Evolutionary conservation across 2,329 filamentous ascomycete species (phyloP).

Genomic region (Microcera coccophila): DNA sequence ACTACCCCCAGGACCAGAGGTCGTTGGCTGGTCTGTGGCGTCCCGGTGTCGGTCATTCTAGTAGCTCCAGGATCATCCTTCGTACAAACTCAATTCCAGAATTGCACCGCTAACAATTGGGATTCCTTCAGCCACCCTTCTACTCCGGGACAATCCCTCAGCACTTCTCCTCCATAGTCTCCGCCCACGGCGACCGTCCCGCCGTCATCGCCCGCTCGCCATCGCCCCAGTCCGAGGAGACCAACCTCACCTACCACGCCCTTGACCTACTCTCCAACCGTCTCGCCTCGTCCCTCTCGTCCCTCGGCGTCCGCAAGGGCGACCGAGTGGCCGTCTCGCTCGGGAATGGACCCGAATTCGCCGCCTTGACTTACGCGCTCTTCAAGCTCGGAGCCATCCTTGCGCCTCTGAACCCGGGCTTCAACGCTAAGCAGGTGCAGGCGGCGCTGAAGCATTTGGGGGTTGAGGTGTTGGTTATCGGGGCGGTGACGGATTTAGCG

Average conservation of each 20-base stretch:
- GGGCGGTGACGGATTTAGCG: slow-evolving; percentile 81
- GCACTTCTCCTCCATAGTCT: slow-evolving; percentile 66
- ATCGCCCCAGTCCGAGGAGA: slow-evolving; percentile 50
- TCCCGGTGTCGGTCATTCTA: too few relatives aligned
- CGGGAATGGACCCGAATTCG: slow-evolving; percentile 81
- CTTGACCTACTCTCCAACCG: slow-evolving; percentile 75
- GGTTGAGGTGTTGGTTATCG: slow-evolving; percentile 72
- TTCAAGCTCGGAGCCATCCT: slow-evolving; percentile 94
- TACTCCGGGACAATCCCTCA: slow-evolving; percentile 66
- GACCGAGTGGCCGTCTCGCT: slow-evolving; percentile 82
- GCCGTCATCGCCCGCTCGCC: slow-evolving; percentile 54
- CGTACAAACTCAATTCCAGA: too few relatives aligned
- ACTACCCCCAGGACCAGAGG: too few relatives aligned
- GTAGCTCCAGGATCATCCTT: too few relatives aligned
- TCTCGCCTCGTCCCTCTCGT: slow-evolving; percentile 66
- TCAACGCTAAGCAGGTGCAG: slow-evolving; percentile 74
- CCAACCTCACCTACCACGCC: slow-evolving; percentile 65
- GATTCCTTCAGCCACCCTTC: slow-evolving; percentile 56
- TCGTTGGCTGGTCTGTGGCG: too few relatives aligned
- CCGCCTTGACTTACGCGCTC: slow-evolving; percentile 78
- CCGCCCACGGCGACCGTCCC: slow-evolving; percentile 58
- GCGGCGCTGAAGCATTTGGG: slow-evolving; percentile 74
- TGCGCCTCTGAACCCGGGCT: slow-evolving; percentile 89
- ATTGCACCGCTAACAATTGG: slow-evolving; percentile 2
- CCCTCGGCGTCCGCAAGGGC: slow-evolving; percentile 72